Conservation (phyloP, 2,329 filamentous ascomycete species). For the Pseudodiploospora longispora region DNA sequence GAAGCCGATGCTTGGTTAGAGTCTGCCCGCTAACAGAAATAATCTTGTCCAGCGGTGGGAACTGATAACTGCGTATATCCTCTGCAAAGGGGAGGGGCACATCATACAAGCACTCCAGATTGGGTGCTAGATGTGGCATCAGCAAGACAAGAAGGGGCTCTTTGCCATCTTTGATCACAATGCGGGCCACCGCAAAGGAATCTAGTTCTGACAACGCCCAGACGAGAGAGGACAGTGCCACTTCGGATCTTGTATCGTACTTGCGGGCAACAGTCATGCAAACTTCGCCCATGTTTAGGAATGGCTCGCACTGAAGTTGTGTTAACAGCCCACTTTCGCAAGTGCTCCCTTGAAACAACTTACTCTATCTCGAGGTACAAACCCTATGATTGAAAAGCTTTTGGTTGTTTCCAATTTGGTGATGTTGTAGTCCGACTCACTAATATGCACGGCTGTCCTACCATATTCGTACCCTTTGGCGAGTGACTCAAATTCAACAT, state of each 20-base stretch:
- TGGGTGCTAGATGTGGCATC: conserved; percentile 68
- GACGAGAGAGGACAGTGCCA: conserved; percentile 83
- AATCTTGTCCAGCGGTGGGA: conserved; percentile 81
- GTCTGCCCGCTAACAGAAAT: conserved; percentile 78
- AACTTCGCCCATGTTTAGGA: conserved; percentile 74
- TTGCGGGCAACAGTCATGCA: conserved; percentile 71
- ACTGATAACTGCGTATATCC: conserved; percentile 83
- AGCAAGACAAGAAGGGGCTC: conserved; percentile 71
- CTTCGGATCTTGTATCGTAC: conserved; percentile 69
- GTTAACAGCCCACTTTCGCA: conserved; percentile 6
- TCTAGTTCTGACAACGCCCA: conserved; percentile 80
- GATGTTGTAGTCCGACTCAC: conserved; percentile 75
- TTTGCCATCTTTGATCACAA: conserved; percentile 78
- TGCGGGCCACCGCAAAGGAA: conserved; percentile 75
- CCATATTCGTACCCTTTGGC: conserved; percentile 95
- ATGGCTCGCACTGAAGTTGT: conserved; percentile 61
- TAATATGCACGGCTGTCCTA: conserved; percentile 82
- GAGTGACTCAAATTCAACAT: conserved; percentile 73
- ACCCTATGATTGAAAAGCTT: conserved; percentile 76
- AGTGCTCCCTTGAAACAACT: conserved; percentile 9
- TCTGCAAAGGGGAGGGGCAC: conserved; percentile 88
- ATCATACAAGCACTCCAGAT: conserved; percentile 81
- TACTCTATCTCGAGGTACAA: conserved; percentile 66
- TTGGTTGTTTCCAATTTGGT: conserved; percentile 76
- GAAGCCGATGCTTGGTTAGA: conserved; percentile 72